phyloP scores from a whole-genome alignment of 2,329 filamentous ascomycete species.

The Fusarium udum region DNA sequence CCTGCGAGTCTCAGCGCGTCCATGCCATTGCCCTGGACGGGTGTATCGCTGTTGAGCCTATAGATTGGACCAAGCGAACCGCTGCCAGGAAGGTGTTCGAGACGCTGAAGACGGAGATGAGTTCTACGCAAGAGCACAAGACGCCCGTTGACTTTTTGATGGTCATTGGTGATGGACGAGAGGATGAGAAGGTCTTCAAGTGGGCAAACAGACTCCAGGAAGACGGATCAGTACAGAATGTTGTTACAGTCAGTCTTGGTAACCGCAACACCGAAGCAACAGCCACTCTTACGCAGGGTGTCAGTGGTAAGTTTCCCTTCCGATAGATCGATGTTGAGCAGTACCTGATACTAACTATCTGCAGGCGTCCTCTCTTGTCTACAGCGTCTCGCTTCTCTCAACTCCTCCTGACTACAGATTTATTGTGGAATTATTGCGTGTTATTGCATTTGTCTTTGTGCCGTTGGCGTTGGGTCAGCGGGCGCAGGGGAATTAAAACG shows the following conservation, averaged over 20 bases:
- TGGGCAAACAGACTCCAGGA: slow-evolving; percentile 85
- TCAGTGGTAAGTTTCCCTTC: slow-evolving; percentile 73
- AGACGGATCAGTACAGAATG: slow-evolving; percentile 68
- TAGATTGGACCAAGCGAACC: slow-evolving; percentile 87
- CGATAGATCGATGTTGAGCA: neutral
- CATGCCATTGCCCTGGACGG: slow-evolving; percentile 84
- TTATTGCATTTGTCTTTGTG: slow-evolving; percentile 40
- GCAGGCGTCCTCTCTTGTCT: slow-evolving; percentile 56
- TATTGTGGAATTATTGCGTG: slow-evolving; percentile 32
- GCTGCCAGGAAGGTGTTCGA: slow-evolving; percentile 80
- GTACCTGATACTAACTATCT: neutral
- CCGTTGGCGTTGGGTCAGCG: slow-evolving; percentile 41
- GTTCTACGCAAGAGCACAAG: slow-evolving; percentile 42
- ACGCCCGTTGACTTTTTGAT: slow-evolving; percentile 82
- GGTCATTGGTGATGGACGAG: slow-evolving; percentile 88
- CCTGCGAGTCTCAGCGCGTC: slow-evolving; percentile 83
- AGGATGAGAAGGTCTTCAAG: slow-evolving; percentile 92
- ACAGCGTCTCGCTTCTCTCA: slow-evolving; percentile 51
- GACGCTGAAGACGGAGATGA: slow-evolving; percentile 57
- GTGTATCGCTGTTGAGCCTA: slow-evolving; percentile 83
- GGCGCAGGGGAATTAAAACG: slow-evolving; percentile 31
- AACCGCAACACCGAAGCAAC: slow-evolving; percentile 88
- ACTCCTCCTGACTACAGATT: slow-evolving; percentile 24
- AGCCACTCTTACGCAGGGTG: slow-evolving; percentile 87
- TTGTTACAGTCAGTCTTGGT: slow-evolving; percentile 87